Percentiles rank a stretch among this genome's conserved stretches.
These are phyloP conservation scores for Penicillium salamii DNA, from an alignment of 495 filamentous ascomycete species.

Conservation along the genomic window DNA sequence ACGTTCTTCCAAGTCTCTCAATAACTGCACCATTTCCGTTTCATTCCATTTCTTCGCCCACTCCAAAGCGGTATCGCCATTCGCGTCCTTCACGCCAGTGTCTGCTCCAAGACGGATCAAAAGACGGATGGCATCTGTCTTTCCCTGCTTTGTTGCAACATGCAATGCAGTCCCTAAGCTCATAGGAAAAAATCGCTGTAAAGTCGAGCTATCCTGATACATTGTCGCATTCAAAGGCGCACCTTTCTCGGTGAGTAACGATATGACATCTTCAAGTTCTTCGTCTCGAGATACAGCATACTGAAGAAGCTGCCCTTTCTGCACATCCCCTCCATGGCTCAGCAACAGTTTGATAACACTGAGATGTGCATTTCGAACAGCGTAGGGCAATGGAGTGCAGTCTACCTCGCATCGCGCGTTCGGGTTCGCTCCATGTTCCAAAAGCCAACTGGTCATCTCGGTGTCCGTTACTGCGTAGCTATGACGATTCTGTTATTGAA, in stretches of 20 bases:
- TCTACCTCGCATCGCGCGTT: conserved; percentile 17
- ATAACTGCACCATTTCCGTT: too few species aligned
- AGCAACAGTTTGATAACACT: conserved; percentile 7
- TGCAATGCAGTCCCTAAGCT: conserved; percentile 14
- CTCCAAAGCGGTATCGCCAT: too few species aligned
- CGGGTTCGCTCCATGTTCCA: conserved; percentile 23
- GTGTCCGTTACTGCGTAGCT: conserved; percentile 17
- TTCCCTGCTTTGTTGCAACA: conserved; percentile 8
- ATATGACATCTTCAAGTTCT: conserved; percentile 8
- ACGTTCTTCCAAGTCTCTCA: too few species aligned
- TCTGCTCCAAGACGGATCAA: too few species aligned
- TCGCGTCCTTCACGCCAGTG: too few species aligned
- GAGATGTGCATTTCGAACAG: too few species aligned
- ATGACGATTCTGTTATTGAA: not conserved
- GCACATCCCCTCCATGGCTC: conserved; percentile 13
- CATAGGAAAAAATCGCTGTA: conserved; percentile 8
- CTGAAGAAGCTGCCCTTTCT: conserved; percentile 20
- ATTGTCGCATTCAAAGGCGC: conserved; percentile 15
- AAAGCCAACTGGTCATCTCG: conserved; percentile 25
- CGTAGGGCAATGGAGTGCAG: conserved; percentile 8
- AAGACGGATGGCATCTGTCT: too few species aligned
- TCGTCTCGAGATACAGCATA: conserved; percentile 11
- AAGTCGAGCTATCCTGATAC: conserved; percentile 11
- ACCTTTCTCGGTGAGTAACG: conserved; percentile 12
- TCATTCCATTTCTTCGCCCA: too few species aligned